phyloP scores from a whole-genome alignment of 148 eudicot genomes.

The Amaranthus hypochondriacus region DNA sequence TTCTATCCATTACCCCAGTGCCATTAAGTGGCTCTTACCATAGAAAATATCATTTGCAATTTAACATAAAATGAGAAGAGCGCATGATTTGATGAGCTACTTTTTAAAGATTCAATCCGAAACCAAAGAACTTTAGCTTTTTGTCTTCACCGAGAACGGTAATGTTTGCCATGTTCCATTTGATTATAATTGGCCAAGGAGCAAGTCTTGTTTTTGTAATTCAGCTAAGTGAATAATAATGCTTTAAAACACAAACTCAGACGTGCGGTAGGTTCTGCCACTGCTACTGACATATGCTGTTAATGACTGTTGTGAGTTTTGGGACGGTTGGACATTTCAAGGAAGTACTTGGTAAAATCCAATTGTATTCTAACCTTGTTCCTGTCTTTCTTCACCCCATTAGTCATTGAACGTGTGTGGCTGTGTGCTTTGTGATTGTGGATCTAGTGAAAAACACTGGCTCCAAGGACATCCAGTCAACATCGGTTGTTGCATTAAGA shows the following conservation, averaged over 20 bases:
- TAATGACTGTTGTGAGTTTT: background rate
- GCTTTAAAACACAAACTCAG: background rate
- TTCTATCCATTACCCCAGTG: too few relatives aligned
- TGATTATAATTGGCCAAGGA: background rate
- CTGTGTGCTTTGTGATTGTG: background rate
- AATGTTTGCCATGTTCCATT: background rate
- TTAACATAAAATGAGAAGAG: too few relatives aligned
- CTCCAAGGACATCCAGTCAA: background rate
- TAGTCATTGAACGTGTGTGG: background rate
- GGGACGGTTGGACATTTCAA: background rate
- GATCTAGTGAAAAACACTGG: background rate
- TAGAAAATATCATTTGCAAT: too few relatives aligned
- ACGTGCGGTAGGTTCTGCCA: background rate
- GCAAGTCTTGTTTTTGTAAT: background rate
- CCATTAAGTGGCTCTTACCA: too few relatives aligned
- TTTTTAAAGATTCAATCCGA: too few relatives aligned
- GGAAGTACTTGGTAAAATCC: background rate
- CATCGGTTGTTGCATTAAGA: background rate
- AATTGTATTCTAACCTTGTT: background rate
- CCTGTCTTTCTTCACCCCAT: background rate
- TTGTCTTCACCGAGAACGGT: too few relatives aligned
- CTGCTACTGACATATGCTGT: background rate
- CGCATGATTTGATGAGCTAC: too few relatives aligned
- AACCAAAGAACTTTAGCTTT: too few relatives aligned
- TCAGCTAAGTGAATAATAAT: background rate